Conservation (phyloP, 352 stramenopile genomes). For the Phytophthora fragariae region DNA sequence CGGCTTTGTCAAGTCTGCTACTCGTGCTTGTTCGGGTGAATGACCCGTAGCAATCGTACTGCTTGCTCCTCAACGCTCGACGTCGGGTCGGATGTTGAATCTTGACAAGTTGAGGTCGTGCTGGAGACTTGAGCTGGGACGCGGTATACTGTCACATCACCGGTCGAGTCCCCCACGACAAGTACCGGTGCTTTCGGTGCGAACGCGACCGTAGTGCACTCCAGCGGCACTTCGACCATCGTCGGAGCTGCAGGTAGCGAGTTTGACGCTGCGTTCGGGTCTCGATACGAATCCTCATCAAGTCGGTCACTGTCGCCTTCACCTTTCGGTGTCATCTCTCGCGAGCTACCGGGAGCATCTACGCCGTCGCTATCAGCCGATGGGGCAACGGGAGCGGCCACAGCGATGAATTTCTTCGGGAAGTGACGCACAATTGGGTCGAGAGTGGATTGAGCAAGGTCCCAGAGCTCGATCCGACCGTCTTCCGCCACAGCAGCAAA, state of each 20-base stretch:
- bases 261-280: constrained; percentile 11
- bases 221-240: constrained; percentile 52
- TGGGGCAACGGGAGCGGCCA: constrained; percentile 13
- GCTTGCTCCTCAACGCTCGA: constrained; percentile 62
- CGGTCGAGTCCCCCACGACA: constrained; percentile 78
- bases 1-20: constrained; percentile 13
- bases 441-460: constrained; percentile 83
- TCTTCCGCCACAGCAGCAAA: constrained; percentile 90
- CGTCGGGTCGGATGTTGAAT: constrained; percentile 19
- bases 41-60: constrained; percentile 53
- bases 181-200: constrained; percentile 74
- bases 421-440: constrained; percentile 87
- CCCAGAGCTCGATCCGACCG: constrained; percentile 93
- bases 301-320: constrained; percentile 4
- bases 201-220: constrained; percentile 81
- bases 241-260: not conserved
- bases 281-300: constrained; percentile 13
- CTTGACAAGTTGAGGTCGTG: constrained; percentile 14
- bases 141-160: constrained; percentile 80
- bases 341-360: constrained; percentile 10
- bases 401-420: constrained; percentile 58
- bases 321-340: constrained; percentile 30
- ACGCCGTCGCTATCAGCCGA: constrained; percentile 5
- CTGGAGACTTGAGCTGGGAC: constrained; percentile 50
- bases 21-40: constrained; percentile 67